Conservation (phyloP, 78 protist genomes). For the Goniomonas avonlea region DNA sequence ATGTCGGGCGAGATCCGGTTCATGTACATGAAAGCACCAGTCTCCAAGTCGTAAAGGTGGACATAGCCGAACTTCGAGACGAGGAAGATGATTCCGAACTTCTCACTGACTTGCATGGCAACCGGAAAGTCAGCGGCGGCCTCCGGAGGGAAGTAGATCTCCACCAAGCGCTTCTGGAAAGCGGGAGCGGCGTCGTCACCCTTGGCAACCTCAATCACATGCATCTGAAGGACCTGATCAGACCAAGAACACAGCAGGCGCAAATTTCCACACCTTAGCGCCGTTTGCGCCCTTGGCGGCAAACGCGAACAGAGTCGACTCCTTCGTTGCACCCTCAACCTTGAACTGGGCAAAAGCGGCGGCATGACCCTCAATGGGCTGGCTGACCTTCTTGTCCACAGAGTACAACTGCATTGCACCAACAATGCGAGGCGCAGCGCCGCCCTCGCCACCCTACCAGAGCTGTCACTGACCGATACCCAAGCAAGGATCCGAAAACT, state of each 20-base stretch:
- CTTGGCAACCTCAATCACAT: slow-evolving; percentile 66
- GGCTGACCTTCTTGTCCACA: slow-evolving; percentile 74
- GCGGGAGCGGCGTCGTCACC: neutral
- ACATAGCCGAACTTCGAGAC: slow-evolving; percentile 89
- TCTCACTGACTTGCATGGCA: slow-evolving; percentile 69
- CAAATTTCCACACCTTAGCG: slow-evolving; percentile 55
- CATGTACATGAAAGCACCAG: slow-evolving; percentile 74
- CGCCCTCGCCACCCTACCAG: slow-evolving; percentile 17
- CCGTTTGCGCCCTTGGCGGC: slow-evolving; percentile 65
- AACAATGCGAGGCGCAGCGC: slow-evolving; percentile 62
- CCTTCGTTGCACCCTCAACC: slow-evolving; percentile 55
- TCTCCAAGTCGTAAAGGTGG: slow-evolving; percentile 78
- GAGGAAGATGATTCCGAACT: slow-evolving; percentile 77
- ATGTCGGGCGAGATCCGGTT: slow-evolving; percentile 74
- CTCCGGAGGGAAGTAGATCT: slow-evolving; percentile 78
- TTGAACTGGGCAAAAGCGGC: slow-evolving; percentile 66
- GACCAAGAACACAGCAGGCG: neutral
- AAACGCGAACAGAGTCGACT: slow-evolving; percentile 68
- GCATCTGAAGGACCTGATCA: slow-evolving; percentile 29
- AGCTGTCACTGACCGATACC: neutral
- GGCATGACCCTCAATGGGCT: slow-evolving; percentile 91
- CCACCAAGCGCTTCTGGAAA: slow-evolving; percentile 57
- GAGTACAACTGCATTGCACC: slow-evolving; percentile 90
- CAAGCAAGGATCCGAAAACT: neutral
- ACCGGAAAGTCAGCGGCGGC: slow-evolving; percentile 94